phyloP scores from a whole-genome alignment of 1,284 basidiomycete species.

The Leccinum subfulvum region DNA sequence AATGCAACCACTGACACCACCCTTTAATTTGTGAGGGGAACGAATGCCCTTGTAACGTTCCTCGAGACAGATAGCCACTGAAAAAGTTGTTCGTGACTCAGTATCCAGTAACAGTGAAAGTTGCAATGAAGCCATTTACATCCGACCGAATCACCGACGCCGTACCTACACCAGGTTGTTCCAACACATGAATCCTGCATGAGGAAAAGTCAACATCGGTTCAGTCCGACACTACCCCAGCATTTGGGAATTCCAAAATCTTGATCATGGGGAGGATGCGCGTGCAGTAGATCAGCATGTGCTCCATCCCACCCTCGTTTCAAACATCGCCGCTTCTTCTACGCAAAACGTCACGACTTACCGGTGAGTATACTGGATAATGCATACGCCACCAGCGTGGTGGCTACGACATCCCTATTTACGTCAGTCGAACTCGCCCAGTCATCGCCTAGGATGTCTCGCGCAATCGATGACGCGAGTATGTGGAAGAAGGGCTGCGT shows the following conservation, averaged over 20 bases:
- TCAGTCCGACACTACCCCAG: neutral
- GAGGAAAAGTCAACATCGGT: slow-evolving; percentile 10
- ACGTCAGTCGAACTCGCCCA: slow-evolving; percentile 57
- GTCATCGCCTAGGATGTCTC: slow-evolving; percentile 46
- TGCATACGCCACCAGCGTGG: slow-evolving; percentile 88
- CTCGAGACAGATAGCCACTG: slow-evolving; percentile 69
- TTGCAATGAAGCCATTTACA: slow-evolving; percentile 23
- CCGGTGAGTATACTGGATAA: slow-evolving; percentile 92
- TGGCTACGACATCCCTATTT: slow-evolving; percentile 76
- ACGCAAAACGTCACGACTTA: slow-evolving; percentile 21
- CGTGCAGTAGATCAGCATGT: slow-evolving; percentile 3
- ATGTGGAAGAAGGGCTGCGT: slow-evolving; percentile 91
- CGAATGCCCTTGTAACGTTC: slow-evolving; percentile 73
- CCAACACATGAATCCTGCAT: slow-evolving; percentile 61
- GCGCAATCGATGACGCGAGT: slow-evolving; percentile 76
- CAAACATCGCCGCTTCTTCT: neutral
- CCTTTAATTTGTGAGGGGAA: slow-evolving; percentile 77
- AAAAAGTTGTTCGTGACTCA: neutral
- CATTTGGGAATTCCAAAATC: slow-evolving; percentile 19
- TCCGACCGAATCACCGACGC: slow-evolving; percentile 75
- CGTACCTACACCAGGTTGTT: slow-evolving; percentile 71
- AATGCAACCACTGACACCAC: slow-evolving; percentile 75
- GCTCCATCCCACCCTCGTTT: neutral
- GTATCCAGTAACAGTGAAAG: neutral
- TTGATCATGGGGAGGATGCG: neutral